These are phyloP conservation scores for Penicillium goetzii DNA, from an alignment of 495 filamentous ascomycete genomes.

Conservation along the genomic window DNA sequence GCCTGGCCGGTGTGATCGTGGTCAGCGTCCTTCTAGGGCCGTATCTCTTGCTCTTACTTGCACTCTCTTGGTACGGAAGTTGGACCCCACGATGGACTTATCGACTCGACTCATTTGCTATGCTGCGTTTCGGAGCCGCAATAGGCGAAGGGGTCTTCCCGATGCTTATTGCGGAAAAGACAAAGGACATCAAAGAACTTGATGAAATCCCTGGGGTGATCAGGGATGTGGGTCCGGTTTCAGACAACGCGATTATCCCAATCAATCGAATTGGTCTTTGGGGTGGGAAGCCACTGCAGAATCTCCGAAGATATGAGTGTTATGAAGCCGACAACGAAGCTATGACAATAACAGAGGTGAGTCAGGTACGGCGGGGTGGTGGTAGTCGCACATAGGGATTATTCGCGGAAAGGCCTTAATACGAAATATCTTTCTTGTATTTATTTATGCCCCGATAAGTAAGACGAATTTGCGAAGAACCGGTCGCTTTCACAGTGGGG, in stretches of 20 bases:
- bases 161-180: constrained; percentile 18
- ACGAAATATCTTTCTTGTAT: neutral
- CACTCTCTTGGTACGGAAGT: constrained; percentile 29
- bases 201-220: constrained; percentile 27
- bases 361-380: constrained; percentile 7
- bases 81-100: constrained; percentile 27
- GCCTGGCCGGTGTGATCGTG: constrained; percentile 5
- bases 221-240: constrained; percentile 14
- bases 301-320: constrained; percentile 9
- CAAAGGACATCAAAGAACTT: constrained; percentile 16
- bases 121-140: constrained; percentile 34
- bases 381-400: neutral
- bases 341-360: neutral
- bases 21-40: constrained; percentile 9
- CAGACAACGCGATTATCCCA: constrained; percentile 1
- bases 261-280: constrained; percentile 13
- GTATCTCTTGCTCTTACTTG: constrained; percentile 17
- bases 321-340: constrained; percentile 15
- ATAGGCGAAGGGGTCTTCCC: constrained; percentile 23
- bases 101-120: constrained; percentile 34
- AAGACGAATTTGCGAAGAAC: no score
- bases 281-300: constrained; percentile 11
- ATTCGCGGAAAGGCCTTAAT: neutral
- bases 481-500: no score
- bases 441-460: neutral